phyloP scores from a whole-genome alignment of 1,284 basidiomycete species.

The Ustanciosporium gigantosporum region DNA sequence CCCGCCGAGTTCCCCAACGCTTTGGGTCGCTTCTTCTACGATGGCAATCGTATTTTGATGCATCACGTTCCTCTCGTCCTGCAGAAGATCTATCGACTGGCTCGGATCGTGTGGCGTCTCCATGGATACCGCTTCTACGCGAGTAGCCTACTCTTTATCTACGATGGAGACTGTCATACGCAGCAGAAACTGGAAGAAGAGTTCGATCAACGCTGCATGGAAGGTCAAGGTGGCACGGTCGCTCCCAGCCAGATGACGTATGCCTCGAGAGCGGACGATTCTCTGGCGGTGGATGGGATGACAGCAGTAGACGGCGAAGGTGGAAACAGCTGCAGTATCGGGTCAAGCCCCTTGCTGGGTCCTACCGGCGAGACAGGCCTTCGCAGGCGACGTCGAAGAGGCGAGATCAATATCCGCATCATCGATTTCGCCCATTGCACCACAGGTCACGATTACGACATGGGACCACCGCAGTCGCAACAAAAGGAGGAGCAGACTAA shows the following conservation, averaged over 20 bases:
- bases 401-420: conserved; percentile 91
- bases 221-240: conserved; percentile 29
- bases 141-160: conserved; percentile 93
- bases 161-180: conserved; percentile 87
- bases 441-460: conserved; percentile 86
- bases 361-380: conserved; percentile 16
- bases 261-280: conserved; percentile 1
- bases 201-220: conserved; percentile 39
- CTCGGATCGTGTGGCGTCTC: conserved; percentile 81
- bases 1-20: conserved; percentile 81
- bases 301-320: conserved; percentile 23
- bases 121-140: conserved; percentile 97
- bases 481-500: conserved; percentile 24
- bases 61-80: conserved; percentile 91
- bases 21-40: conserved; percentile 79
- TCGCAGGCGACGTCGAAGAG: conserved; percentile 63
- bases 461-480: conserved; percentile 51
- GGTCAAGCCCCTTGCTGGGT: conserved; percentile 29
- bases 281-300: conserved; percentile 3
- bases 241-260: conserved; percentile 21
- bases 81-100: conserved; percentile 90
- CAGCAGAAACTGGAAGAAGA: conserved; percentile 68
- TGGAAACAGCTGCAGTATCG: conserved; percentile 31
- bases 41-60: conserved; percentile 80
- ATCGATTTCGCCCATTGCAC: conserved; percentile 99